Evolutionary conservation across 2,329 filamentous ascomycete species (phyloP).

Genomic region (Cladosporium sp.): DNA sequence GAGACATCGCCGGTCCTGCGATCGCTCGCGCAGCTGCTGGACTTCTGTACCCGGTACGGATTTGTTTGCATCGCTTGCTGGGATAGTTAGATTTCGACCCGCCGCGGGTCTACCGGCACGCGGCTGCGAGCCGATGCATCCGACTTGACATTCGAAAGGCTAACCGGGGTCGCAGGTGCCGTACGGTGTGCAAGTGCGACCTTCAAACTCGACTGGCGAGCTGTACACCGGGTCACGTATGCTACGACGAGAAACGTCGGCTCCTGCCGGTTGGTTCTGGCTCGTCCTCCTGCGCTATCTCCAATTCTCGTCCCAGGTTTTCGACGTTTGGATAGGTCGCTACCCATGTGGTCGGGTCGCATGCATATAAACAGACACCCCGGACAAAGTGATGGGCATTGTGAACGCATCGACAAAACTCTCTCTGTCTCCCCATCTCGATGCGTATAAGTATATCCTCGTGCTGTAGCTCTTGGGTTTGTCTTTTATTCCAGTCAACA

Average conservation of each 20-base stretch:
- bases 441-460: slow-evolving; percentile 8
- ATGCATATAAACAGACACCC: slow-evolving; percentile 11
- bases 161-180: slow-evolving; percentile 19
- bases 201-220: not conserved
- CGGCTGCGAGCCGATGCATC: slow-evolving; percentile 16
- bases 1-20: not conserved
- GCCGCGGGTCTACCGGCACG: not conserved
- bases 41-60: slow-evolving; percentile 13
- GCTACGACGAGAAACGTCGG: slow-evolving; percentile 16
- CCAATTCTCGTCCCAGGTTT: slow-evolving; percentile 5
- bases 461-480: not conserved
- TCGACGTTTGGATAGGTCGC: slow-evolving; percentile 18
- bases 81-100: not conserved
- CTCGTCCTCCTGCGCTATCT: slow-evolving; percentile 3
- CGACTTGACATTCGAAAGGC: slow-evolving; percentile 11
- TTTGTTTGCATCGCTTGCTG: not conserved
- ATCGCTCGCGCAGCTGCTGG: slow-evolving; percentile 11
- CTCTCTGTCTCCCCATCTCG: not conserved
- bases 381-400: slow-evolving; percentile 1
- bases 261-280: slow-evolving; percentile 12
- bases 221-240: slow-evolving; percentile 7
- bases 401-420: slow-evolving; percentile 6
- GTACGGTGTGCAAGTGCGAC: slow-evolving; percentile 17
- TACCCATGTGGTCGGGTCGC: slow-evolving; percentile 16
- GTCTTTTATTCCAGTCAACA: not conserved